Base-by-base conservation (phyloP, 257 asterid species). In the Coffea canephora region DNA sequence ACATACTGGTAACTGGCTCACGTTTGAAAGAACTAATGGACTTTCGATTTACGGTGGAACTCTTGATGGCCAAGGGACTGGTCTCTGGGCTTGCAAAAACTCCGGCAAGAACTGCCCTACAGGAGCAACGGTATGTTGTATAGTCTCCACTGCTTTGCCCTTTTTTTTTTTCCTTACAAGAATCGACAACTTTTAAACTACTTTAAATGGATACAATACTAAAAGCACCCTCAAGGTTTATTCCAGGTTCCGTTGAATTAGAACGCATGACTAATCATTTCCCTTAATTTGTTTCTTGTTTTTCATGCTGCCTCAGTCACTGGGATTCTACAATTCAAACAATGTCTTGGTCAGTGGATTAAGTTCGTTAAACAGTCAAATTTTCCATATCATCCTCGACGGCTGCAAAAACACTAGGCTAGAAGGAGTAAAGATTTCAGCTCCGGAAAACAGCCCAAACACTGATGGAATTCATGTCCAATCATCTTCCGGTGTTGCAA, bases 11-110 rank as follows among this genome's bases (percentile, higher is more conserved):
- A 25, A 64, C 18, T 64, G 69, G 69, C 27, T 64, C 31, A 80
- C 76, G 81, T 91, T 91, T 74, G 87, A 87, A 1, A 81, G 86
- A 77, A 91, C 88, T 34, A 57, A 49, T 34, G 89, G 92, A 82
- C 89, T 91, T 91, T 39, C 43, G 1, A 39, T 39, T 1, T 39
- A 2, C 4, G 87, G 81, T 25, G 68, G 74, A 1, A 81, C 87
- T 0, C 79, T 83, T 46, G 84, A 83, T 59, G 86, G 86, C 9
- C 83, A 72, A 83, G 86, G 86, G 13, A 5, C 71, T 70, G 14
- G 36, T 76, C 72, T 79, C 5, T 83, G 86, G 86, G 84, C 71
- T 45, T 83, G 86, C 77, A 83, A 80, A 74, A 49, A 52, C 41
- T 54, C 79, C 3, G 79, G 75, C 61, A 76, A 41, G 75, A 27